phyloP scores from a whole-genome alignment of 139 green algal species.

The Chlorella sp. region DNA sequence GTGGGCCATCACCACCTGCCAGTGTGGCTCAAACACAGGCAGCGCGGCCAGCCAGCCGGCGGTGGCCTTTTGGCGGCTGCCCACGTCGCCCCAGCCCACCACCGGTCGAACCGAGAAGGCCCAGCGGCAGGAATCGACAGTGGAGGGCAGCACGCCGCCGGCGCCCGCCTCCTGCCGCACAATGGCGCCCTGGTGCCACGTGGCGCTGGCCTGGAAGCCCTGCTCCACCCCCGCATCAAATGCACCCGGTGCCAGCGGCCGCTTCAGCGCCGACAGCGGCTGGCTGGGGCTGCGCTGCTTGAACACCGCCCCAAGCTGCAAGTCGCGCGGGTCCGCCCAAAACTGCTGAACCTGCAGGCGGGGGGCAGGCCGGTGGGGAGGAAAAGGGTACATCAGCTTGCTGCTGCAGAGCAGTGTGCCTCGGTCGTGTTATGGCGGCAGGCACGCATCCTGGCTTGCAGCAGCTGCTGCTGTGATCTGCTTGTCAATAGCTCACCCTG shows the following conservation, averaged over 20 bases:
- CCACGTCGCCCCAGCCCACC: conserved; percentile 83
- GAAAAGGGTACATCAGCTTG: too few species aligned
- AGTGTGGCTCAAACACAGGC: conserved; percentile 97
- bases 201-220: conserved; percentile 80
- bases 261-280: background rate
- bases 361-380: background rate
- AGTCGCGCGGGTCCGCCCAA: conserved; percentile 73
- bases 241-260: background rate
- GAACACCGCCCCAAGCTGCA: conserved; percentile 80
- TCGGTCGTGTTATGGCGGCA: too few species aligned
- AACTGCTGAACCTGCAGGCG: conserved; percentile 63
- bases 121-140: conserved; percentile 71
- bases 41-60: conserved; percentile 94
- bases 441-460: too few species aligned
- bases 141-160: conserved; percentile 56
- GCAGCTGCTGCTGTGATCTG: too few species aligned
- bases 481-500: background rate
- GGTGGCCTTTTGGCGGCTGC: conserved; percentile 75
- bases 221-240: conserved; percentile 70
- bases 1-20: conserved; percentile 94
- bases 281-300: background rate
- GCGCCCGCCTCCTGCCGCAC: conserved; percentile 64
- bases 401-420: too few species aligned
- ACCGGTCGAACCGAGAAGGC: conserved; percentile 69
- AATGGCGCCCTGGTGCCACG: conserved; percentile 74